Conservation (phyloP, 2,329 filamentous ascomycete species). For the Xylariales sp. region DNA sequence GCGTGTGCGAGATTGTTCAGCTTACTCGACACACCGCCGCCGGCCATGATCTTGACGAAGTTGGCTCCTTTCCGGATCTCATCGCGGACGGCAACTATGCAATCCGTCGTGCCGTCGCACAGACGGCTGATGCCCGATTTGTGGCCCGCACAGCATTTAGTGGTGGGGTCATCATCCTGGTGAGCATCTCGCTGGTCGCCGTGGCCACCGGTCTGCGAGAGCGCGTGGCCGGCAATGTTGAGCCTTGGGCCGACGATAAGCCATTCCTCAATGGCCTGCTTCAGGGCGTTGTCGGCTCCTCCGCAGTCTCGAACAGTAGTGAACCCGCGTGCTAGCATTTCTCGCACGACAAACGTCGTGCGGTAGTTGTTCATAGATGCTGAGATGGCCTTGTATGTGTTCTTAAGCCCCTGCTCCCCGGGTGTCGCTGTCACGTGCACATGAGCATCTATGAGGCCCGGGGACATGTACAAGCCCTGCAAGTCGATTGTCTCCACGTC, state of each 20-base stretch:
- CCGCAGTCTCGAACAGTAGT: background rate
- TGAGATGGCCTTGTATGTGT: background rate
- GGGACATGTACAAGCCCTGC: background rate
- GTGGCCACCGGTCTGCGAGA: background rate
- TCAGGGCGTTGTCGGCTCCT: background rate
- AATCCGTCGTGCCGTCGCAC: background rate
- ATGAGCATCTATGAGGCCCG: background rate
- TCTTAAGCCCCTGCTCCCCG: background rate
- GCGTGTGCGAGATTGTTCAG: background rate
- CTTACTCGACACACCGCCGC: background rate
- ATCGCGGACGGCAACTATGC: background rate
- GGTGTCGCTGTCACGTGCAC: background rate
- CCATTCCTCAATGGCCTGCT: background rate
- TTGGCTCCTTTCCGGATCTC: background rate
- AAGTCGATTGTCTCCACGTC: too few species aligned
- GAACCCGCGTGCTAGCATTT: background rate
- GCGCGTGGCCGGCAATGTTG: conserved; percentile 1
- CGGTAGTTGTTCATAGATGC: background rate
- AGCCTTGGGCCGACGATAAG: background rate
- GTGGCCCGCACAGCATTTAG: background rate
- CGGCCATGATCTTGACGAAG: conserved; percentile 1
- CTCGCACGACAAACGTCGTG: background rate
- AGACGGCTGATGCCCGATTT: background rate
- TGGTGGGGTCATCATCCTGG: background rate
- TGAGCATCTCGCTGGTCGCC: background rate